Evolutionary conservation across 2,329 filamentous ascomycete species (phyloP), one percentile per base, ranked within the genome.

Genomic region (Claviceps maximensis): DNA sequence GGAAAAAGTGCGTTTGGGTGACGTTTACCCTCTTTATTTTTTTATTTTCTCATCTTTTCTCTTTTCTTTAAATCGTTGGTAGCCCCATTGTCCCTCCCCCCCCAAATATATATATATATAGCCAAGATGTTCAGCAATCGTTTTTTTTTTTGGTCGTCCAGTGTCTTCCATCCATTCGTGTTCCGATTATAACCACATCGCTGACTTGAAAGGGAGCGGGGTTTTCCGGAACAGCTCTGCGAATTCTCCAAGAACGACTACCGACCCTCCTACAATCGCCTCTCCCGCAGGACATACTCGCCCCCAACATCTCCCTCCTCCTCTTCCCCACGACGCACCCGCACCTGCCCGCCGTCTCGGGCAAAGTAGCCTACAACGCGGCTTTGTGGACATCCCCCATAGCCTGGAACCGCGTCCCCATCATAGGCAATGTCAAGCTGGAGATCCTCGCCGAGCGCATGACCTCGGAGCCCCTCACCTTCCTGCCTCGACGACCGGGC

Each of bases 321-420:
- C 79, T 86, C 58, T 86, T 86, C 66, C 83, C 83, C 40, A 80
- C 82, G 29, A 93, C 87, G 0, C 87, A 94, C 62, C 88, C 87
- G 2, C 86, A 91, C 66, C 86, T 98, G 2, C 93, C 93, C 36
- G 86, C 83, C n/a, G 93, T 97, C 42, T 88, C 87, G 29, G 93
- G 93, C 51, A 82, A 87, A 47, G 86, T 96, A 38, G 86, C 89
- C 48, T 98, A 98, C 67, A 86, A 86, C 38, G 91, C 93, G 19
- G 93, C 93, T 2, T 75, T 98, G 40, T 97, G 90, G 90, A 96
- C 93, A 0, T 89, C 90, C 0, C 93, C 93, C 0, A 85, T 98
- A 50, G 91, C 90, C 31, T 98, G 93, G 93, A 94, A 94, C 62
- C 82, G 87, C 29, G 78, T 98, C 1, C 93, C 93, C 2, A 80